Conservation (phyloP, 768 basidiomycete genomes). For the Trametopsis cervina region DNA sequence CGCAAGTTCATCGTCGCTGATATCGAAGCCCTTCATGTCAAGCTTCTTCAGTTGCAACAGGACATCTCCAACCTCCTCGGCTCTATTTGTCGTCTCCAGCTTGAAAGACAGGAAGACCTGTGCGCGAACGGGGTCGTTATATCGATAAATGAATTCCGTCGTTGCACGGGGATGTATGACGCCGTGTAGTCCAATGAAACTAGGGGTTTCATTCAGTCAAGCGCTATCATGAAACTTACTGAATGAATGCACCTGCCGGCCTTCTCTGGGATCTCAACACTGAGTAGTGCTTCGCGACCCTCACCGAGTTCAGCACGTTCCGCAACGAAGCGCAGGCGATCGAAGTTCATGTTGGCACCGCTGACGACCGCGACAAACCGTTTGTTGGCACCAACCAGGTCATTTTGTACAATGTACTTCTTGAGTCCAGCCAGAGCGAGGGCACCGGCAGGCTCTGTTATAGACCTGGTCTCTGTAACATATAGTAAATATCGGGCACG, state of each 20-base stretch:
- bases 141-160: conserved; percentile 95
- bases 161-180: conserved; percentile 86
- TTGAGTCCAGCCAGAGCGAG: conserved; percentile 90
- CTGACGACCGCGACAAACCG: conserved; percentile 89
- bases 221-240: background rate
- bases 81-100: conserved; percentile 51
- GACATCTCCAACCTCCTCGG: conserved; percentile 57
- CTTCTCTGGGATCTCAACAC: conserved; percentile 89
- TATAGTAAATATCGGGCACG: background rate
- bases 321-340: conserved; percentile 92
- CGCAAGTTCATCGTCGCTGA: conserved; percentile 92
- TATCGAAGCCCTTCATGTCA: conserved; percentile 82
- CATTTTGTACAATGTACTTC: conserved; percentile 73
- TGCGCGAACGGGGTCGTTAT: conserved; percentile 64
- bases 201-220: conserved; percentile 26
- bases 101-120: conserved; percentile 91
- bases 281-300: conserved; percentile 86
- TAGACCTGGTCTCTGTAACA: conserved; percentile 81
- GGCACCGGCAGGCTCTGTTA: conserved; percentile 96
- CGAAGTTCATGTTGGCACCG: conserved; percentile 99
- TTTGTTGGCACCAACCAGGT: conserved; percentile 76
- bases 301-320: conserved; percentile 98
- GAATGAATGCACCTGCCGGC: conserved; percentile 65
- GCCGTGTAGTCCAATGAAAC: conserved; percentile 83
- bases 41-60: conserved; percentile 51